Evolutionary conservation across 225 moss, liverwort and hornwort genomes (phyloP), one percentile per base, ranked within the genome.

Genomic region (Climacium dendroides): DNA sequence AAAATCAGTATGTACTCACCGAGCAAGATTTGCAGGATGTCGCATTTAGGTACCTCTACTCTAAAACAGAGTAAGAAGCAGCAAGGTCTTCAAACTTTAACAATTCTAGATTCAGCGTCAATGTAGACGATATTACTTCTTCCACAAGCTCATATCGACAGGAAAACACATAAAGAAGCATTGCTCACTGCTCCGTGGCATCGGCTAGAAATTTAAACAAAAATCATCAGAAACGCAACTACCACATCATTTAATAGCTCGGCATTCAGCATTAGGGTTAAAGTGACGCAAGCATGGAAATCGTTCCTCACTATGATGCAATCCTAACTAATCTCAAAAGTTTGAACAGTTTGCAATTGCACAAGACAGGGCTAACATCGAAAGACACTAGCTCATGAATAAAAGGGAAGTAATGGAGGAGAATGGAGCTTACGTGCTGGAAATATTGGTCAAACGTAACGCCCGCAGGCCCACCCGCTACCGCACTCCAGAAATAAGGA

Each of bases 401-500:
- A 11, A 45, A 45, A 83, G 53, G 37, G 28, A 76, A 71, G 25
- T 34, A 39, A 23, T 63, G 61, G 48, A 67, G 50, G 37, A 55
- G 52, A 87, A 84, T 74, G 63, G 39, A 80, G 82, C 94, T 88
- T 92, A 97, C 98, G 88, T 98, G 94, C 85, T 97, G 94, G 74
- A 98, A 90, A 90, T 94, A 96, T 55, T 88, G 93, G 65, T 96
- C 95, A 66, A 98, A 98, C 5, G 95, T 90, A 60, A 97, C 81
- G 58, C 89, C 87, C 66, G 89, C 67, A 13, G 93, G 55, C 28
- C 88, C 90, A 73, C 85, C 85, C 50, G 83, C 86, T 65, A 91
- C 90, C 75, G 85, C 93, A 83, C 98, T 95, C 98, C 98, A 98
- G 85, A 97, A 96, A 79, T 93, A 97, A 30, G 98, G 97, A 90